Conservation (phyloP, 805 yeast species). For the Teunomyces tritomae region DNA sequence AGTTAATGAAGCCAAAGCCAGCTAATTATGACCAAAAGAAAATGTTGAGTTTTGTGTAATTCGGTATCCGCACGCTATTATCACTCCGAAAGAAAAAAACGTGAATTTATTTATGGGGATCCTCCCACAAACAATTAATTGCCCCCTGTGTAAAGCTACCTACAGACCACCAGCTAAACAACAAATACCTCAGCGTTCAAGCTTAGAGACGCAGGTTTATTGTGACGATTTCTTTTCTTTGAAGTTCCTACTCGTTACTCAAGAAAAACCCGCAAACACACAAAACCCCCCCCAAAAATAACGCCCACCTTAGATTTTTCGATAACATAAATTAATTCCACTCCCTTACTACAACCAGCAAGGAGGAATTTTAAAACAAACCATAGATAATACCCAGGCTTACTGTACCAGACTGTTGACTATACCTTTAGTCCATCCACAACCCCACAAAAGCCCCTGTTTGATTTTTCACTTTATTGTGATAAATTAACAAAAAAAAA, state of each 20-base stretch:
- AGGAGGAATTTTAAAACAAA: background rate
- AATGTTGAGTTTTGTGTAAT: background rate
- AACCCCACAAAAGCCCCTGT: too few relatives aligned
- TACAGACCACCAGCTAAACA: background rate
- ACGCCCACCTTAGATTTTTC: background rate
- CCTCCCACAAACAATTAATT: background rate
- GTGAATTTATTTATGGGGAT: background rate
- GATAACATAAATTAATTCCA: background rate
- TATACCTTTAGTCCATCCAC: background rate
- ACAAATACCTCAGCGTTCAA: background rate
- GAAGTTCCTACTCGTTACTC: background rate
- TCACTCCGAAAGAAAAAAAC: constrained; percentile 1
- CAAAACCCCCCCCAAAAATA: background rate
- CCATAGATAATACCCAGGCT: background rate
- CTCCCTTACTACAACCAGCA: too few relatives aligned
- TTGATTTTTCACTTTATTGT: too few relatives aligned
- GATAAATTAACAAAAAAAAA: too few relatives aligned
- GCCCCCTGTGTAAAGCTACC: background rate
- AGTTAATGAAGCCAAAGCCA: too few relatives aligned
- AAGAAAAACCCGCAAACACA: background rate
- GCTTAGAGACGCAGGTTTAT: constrained; percentile 1
- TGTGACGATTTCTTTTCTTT: background rate
- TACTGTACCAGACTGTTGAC: background rate
- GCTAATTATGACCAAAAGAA: too few relatives aligned
- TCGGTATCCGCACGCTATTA: background rate